Evolutionary conservation across 2,329 filamentous ascomycete genomes (phyloP), one percentile per base, ranked within the genome.

Genomic region (Hymenoscyphus fructigenus): DNA sequence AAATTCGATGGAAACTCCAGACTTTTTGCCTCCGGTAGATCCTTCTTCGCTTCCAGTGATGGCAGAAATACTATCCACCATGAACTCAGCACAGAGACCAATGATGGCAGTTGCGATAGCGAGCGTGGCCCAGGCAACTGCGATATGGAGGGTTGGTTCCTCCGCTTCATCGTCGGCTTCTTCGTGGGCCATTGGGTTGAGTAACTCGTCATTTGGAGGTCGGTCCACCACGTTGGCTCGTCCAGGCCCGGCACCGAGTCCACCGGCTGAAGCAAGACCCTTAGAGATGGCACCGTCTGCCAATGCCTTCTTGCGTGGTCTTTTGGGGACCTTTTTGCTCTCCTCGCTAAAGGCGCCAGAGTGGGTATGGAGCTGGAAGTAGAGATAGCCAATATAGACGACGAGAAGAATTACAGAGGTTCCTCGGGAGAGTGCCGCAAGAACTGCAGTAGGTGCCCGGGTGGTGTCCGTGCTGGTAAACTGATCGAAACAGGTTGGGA

Each of bases 361-460:
- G 76, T 97, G 93, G 0, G 93, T 93, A 76, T 92, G 91, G 65
- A 98, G 87, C 78, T 97, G 94, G 82, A 97, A 97, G 77, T 91
- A 84, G 1, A 98, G 87, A 74, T 96, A 97, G 64, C 86, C 90
- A 59, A 78, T 87, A 76, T 97, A 98, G 10, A 96, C 90, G 57
- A 96, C 75, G 1, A 98, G 84, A 4, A 97, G 84, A 67, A 97
- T 93, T 66, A 97, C 80, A 0, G 91, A 81, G 1, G 90, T 91
- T 60, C 91, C 91, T 62, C 90, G 86, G 0, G 91, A 93, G 26
- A 91, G 79, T 63, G 81, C 79, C 14, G 86, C 85, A 14, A 91
- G 86, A 3, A 85, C 63, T 28, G 75, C 70, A 1, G 76, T 69
- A 41, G 76, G 67, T 0, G 74, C 73, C 5, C 70, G 72, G 1